Evolutionary conservation across 306 rosid species (phyloP).

Genomic region (Lathyrus aphaca): DNA sequence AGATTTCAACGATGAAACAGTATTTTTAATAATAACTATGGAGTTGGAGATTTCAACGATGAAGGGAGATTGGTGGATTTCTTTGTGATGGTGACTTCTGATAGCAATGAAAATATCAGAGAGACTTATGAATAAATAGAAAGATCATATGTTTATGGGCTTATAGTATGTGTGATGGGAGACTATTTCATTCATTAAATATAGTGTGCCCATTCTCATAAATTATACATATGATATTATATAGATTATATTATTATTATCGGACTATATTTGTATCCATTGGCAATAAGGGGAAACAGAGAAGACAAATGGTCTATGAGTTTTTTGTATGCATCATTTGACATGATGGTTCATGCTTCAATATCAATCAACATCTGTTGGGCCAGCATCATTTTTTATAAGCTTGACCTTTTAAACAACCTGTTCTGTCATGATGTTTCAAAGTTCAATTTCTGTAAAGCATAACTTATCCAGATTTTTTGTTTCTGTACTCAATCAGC

Average conservation of each 20-base stretch:
- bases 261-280: conserved; percentile 3
- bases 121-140: conserved; percentile 9
- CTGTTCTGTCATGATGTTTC: conserved; percentile 9
- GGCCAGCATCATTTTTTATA: conserved; percentile 4
- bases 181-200: conserved; percentile 1
- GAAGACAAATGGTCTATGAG: conserved; percentile 1
- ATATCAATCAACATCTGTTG: conserved; percentile 21
- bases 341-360: conserved; percentile 35
- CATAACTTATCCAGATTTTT: background rate
- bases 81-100: conserved; percentile 25
- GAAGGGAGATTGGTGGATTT: conserved; percentile 28
- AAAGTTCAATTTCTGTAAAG: conserved; percentile 12
- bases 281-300: conserved; percentile 9
- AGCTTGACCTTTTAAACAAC: conserved; percentile 21
- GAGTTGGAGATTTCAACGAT: conserved; percentile 14
- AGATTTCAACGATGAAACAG: conserved; percentile 21
- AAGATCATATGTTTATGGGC: conserved; percentile 7
- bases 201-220: conserved; percentile 1
- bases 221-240: background rate
- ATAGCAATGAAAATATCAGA: background rate
- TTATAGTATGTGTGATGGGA: background rate
- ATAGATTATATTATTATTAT: conserved; percentile 2
- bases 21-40: conserved; percentile 22
- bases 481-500: conserved; percentile 12
- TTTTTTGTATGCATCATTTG: conserved; percentile 30